Conservation (phyloP, 176 grass and related monocot genomes). For the Musa troglodytarum region DNA sequence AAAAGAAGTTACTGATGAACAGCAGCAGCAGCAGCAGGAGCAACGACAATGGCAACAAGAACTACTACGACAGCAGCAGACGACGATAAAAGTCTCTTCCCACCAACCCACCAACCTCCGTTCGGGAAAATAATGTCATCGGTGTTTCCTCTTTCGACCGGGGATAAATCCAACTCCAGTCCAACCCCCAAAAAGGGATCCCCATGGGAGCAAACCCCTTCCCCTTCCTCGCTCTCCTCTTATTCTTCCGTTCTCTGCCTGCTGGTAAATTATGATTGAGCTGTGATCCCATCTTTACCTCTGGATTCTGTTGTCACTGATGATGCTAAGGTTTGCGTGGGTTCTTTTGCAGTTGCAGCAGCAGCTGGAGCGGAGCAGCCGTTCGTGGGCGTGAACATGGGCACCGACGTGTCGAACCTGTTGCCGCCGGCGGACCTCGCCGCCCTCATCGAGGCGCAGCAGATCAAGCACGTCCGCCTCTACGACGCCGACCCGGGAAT, state of each 20-base stretch:
- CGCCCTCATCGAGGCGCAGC: conserved; percentile 56
- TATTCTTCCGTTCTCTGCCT: neutral
- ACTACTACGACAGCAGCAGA: no score
- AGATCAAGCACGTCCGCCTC: conserved; percentile 68
- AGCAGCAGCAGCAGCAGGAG: no score
- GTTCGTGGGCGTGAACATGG: conserved; percentile 81
- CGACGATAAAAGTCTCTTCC: neutral
- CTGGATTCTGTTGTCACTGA: neutral
- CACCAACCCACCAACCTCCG: neutral
- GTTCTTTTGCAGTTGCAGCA: conserved; percentile 1
- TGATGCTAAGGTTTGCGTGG: neutral
- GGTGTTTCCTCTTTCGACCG: neutral
- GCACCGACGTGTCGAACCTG: conserved; percentile 73
- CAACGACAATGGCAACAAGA: neutral
- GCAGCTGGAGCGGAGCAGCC: conserved; percentile 12
- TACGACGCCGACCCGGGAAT: conserved; percentile 73
- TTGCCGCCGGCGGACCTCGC: conserved; percentile 64
- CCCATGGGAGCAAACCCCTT: conserved; percentile 2
- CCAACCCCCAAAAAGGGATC: neutral
- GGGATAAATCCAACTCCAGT: neutral
- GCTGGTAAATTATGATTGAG: neutral
- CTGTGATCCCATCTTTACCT: neutral
- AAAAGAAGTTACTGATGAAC: no score
- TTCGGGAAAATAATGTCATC: neutral
- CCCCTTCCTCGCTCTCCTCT: neutral